Conservation (phyloP, 768 basidiomycete genomes). For the Holtermannia corniformis region DNA sequence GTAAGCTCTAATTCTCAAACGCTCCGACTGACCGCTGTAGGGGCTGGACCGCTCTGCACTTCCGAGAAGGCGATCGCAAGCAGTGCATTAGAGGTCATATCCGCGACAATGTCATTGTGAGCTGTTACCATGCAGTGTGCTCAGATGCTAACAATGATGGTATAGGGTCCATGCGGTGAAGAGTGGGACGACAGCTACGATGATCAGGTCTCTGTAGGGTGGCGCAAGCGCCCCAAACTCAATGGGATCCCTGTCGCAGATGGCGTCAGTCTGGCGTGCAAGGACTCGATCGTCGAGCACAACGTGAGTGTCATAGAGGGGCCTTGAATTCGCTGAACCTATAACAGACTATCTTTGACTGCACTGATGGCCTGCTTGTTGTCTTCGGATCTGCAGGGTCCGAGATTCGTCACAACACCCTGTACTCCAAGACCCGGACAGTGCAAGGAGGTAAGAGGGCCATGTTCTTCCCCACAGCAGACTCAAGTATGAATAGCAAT, state of each 20-base stretch:
- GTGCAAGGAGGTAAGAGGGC: constrained; percentile 36
- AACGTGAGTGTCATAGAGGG: constrained; percentile 28
- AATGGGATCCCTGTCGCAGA: constrained; percentile 40
- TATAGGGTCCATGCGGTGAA: constrained; percentile 41
- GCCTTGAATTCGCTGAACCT: not conserved
- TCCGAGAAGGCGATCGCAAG: constrained; percentile 40
- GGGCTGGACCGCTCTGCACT: constrained; percentile 42
- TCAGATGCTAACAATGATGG: not conserved
- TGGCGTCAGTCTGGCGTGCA: constrained; percentile 43
- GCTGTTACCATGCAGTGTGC: constrained; percentile 2
- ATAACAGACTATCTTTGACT: constrained; percentile 37
- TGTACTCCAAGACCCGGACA: constrained; percentile 35
- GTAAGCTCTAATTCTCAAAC: constrained; percentile 27
- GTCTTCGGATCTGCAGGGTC: constrained; percentile 40
- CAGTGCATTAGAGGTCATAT: constrained; percentile 34
- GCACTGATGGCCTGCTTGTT: constrained; percentile 42
- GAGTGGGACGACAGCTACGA: constrained; percentile 43
- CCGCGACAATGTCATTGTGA: constrained; percentile 39
- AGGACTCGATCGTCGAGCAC: constrained; percentile 38
- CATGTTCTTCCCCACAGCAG: not conserved
- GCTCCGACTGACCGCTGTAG: constrained; percentile 9
- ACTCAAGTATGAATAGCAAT: constrained; percentile 34
- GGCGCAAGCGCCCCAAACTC: constrained; percentile 18
- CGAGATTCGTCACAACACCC: constrained; percentile 31
- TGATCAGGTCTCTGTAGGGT: constrained; percentile 7